Evolutionary conservation across 768 basidiomycete genomes (phyloP), one percentile per base, ranked within the genome.

Genomic region (Collybiopsis confluens): DNA sequence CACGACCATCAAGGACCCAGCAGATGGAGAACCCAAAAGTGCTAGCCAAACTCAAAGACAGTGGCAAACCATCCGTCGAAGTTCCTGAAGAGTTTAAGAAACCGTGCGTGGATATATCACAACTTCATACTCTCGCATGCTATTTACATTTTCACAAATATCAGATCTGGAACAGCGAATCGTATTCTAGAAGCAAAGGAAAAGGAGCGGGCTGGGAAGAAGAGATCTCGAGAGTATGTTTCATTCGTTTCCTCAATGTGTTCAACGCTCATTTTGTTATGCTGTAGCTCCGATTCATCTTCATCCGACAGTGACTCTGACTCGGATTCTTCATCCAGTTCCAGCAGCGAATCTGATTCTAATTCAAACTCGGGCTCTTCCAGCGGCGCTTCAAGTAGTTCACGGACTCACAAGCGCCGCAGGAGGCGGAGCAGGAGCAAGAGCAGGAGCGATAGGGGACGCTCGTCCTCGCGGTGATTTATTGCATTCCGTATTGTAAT

Each of bases 51-150:
- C 67, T 88, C 36, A 86, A 81, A 66, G 72, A 76, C 0, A 81
- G 85, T 7, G 86, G 86, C 9, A 83, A 85, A 59, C 90, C 92
- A 3, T 83, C 82, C 16, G 85, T 91, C 0, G 90, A 92, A 57
- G 81, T 93, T 10, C 93, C 93, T 3, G 92, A 94, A 57, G 94
- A 97, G 67, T 95, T 97, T 70, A 92, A 84, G 75, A 78, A 70
- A 57, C 85, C 86, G 90, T 90, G 52, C 33, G 84, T 75, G 45
- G 23, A 30, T 44, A 7, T 11, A 16, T 45, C 57, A 23, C 18
- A 28, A 27, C 23, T 37, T 28, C 3, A 1, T 18, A 4, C 1
- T 44, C 10, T 30, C 43, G 4, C 20, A 23, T 37, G 7, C 3
- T 21, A 15, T 27, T 23, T 52, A 15, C 28, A 44, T 59, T 37